phyloP scores from a whole-genome alignment of 495 filamentous ascomycete genomes.

The Cercophora scortea region DNA sequence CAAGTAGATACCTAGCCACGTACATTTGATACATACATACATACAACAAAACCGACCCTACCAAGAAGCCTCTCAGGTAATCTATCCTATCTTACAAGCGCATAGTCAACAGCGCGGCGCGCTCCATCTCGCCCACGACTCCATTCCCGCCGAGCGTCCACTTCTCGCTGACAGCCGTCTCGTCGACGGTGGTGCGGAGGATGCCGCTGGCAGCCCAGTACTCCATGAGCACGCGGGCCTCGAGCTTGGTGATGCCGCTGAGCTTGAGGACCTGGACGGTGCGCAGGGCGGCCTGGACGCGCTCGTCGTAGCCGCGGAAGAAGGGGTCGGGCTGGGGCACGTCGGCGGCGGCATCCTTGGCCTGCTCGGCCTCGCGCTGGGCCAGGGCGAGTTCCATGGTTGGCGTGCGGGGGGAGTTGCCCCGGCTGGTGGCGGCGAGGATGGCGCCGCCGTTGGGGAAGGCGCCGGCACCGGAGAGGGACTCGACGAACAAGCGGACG shows the following conservation, averaged over 20 bases:
- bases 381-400: conserved; percentile 58
- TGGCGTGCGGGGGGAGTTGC: conserved; percentile 54
- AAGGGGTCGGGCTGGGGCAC: conserved; percentile 57
- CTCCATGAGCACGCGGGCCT: conserved; percentile 78
- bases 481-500: conserved; percentile 64
- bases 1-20: not conserved
- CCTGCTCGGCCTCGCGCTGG: conserved; percentile 37
- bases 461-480: conserved; percentile 48
- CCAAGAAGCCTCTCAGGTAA: not conserved
- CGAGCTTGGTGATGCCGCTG: conserved; percentile 58
- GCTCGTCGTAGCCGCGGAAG: conserved; percentile 54
- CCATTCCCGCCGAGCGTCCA: conserved; percentile 77
- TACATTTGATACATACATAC: not conserved
- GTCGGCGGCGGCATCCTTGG: conserved; percentile 8
- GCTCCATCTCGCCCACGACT: conserved; percentile 78
- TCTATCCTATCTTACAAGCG: conserved; percentile 8
- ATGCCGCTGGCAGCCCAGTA: conserved; percentile 88
- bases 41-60: not conserved
- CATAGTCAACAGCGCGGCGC: conserved; percentile 47
- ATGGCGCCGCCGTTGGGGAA: conserved; percentile 76
- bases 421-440: conserved; percentile 61
- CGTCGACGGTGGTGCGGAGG: conserved; percentile 59
- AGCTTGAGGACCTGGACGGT: conserved; percentile 42
- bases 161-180: conserved; percentile 70
- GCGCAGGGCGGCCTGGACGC: conserved; percentile 55